These are phyloP conservation scores for Geotrichum bryndzae DNA, from an alignment of 1,139 yeast species.

Conservation along the genomic window DNA sequence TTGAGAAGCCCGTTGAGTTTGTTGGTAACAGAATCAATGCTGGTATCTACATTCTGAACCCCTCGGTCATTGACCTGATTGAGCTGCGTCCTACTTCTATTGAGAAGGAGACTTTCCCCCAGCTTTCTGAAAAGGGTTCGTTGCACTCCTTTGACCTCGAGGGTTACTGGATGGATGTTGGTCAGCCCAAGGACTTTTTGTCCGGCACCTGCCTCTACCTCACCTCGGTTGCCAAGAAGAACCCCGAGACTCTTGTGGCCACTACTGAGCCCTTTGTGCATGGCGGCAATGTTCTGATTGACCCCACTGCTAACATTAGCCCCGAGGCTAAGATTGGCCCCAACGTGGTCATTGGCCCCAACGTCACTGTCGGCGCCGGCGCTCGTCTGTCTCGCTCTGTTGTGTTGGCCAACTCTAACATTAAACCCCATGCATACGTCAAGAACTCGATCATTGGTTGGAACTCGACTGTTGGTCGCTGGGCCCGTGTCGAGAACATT, in stretches of 20 bases:
- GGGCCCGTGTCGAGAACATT: conserved; percentile 98
- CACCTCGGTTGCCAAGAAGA: conserved; percentile 75
- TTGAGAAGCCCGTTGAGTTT: conserved; percentile 96
- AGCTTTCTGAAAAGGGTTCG: conserved; percentile 79
- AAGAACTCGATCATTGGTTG: conserved; percentile 98
- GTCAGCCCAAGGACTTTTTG: conserved; percentile 99
- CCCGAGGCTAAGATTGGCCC: conserved; percentile 97
- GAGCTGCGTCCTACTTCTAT: conserved; percentile 98
- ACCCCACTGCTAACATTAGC: conserved; percentile 91
- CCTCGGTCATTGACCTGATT: conserved; percentile 90
- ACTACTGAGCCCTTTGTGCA: conserved; percentile 65
- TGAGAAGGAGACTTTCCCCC: conserved; percentile 99
- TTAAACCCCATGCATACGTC: conserved; percentile 97
- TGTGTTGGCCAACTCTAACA: conserved; percentile 80
- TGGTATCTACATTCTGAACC: conserved; percentile 94
- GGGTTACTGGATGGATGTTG: conserved; percentile 99
- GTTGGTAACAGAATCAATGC: conserved; percentile 92
- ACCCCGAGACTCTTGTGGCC: conserved; percentile 60
- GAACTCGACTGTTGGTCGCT: conserved; percentile 96
- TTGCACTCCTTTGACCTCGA: conserved; percentile 95
- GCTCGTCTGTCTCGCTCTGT: conserved; percentile 97
- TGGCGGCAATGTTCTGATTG: conserved; percentile 92
- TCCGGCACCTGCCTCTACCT: conserved; percentile 94
- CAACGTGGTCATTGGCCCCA: conserved; percentile 96
- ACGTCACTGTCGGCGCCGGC: conserved; percentile 94